phyloP scores from a whole-genome alignment of 2,329 filamentous ascomycete species.

The Aureobasidium pullulans region DNA sequence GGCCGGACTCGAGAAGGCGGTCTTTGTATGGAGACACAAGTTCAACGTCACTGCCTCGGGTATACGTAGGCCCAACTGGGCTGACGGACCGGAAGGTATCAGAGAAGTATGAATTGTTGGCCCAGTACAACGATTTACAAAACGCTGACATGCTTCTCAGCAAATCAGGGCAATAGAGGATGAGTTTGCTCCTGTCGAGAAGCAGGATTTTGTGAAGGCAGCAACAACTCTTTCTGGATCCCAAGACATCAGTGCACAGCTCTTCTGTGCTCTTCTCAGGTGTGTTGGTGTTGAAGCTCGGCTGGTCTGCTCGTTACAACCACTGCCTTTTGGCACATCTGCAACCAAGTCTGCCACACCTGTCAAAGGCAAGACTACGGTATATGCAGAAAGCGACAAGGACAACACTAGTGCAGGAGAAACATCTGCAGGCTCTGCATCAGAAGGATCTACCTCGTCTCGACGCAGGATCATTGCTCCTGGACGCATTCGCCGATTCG shows the following conservation, averaged over 20 bases:
- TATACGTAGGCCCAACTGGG: conserved; percentile 66
- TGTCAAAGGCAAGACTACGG: conserved; percentile 29
- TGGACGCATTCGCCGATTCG: conserved; percentile 24
- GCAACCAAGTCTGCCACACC: conserved; percentile 39
- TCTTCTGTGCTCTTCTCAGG: conserved; percentile 83
- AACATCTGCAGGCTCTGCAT: conserved; percentile 13
- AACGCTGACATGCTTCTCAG: conserved; percentile 14
- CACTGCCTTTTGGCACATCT: conserved; percentile 58
- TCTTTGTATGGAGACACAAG: conserved; percentile 58
- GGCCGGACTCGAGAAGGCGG: conserved; percentile 65
- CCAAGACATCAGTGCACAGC: conserved; percentile 78
- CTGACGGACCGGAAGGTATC: conserved; percentile 50
- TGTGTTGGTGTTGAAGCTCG: conserved; percentile 74
- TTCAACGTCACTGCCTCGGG: conserved; percentile 68
- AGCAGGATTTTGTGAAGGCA: conserved; percentile 63
- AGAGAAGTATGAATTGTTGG: conserved; percentile 9
- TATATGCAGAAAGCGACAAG: conserved; percentile 25
- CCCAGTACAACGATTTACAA: not conserved
- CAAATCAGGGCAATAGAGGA: conserved; percentile 11
- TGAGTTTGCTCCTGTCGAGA: conserved; percentile 51
- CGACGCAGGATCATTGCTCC: conserved; percentile 6
- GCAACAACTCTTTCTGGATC: conserved; percentile 69
- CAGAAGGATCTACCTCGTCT: conserved; percentile 4
- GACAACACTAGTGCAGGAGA: conserved; percentile 19
- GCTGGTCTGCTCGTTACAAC: conserved; percentile 84